A percentile compares a stretch with the other conserved stretches of the same genome.
These are phyloP conservation scores for Aspergillus japonicus DNA, from an alignment of 2,329 filamentous ascomycete species.

Conservation along the genomic window DNA sequence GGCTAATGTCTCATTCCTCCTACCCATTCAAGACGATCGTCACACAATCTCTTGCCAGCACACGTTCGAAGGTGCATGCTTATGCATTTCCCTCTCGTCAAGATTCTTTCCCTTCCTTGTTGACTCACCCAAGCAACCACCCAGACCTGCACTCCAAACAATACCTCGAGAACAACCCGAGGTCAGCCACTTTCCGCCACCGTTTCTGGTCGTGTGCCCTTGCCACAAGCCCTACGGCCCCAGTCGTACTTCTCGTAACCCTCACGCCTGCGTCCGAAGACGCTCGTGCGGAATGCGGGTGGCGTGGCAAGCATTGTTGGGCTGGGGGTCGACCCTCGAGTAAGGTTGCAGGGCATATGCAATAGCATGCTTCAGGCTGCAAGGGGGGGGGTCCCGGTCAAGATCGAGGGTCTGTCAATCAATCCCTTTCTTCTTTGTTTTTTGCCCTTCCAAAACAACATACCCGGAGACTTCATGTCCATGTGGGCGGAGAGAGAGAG, in stretches of 20 bases:
- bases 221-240: background rate
- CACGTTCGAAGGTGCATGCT: slow-evolving; percentile 9
- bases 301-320: slow-evolving; percentile 8
- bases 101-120: background rate
- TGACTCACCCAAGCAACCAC: background rate
- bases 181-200: background rate
- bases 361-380: slow-evolving; percentile 13
- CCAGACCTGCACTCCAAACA: background rate
- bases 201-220: background rate
- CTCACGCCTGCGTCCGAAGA: background rate
- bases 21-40: slow-evolving; percentile 9
- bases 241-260: background rate
- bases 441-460: too few relatives aligned
- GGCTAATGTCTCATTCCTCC: slow-evolving; percentile 17
- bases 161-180: background rate
- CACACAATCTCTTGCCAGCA: slow-evolving; percentile 8
- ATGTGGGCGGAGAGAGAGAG: slow-evolving; percentile 8
- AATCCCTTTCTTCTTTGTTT: background rate
- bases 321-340: background rate
- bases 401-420: background rate
- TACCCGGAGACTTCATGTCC: background rate
- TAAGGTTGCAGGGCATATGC: slow-evolving; percentile 14
- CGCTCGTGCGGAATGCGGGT: slow-evolving; percentile 17
- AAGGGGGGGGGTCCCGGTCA: background rate
- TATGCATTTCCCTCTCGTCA: background rate